Base-by-base conservation (phyloP, 2,329 filamentous ascomycete species). In the Aspergillus carbonarius region DNA sequence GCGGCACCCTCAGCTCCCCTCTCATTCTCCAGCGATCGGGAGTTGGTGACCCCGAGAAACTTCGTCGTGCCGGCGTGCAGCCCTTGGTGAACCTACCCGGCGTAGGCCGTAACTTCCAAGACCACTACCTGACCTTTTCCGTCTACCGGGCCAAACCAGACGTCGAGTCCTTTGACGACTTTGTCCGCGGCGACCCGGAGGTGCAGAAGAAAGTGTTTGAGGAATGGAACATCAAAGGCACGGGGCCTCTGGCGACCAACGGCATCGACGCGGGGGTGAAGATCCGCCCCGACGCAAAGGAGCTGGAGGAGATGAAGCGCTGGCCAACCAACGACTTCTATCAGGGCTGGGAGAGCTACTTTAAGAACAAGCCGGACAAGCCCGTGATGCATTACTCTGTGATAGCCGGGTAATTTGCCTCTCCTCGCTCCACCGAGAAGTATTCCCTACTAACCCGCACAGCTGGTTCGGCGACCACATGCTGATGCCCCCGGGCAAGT, bases 351-450 rank as follows among this genome's bases (percentile, higher is more conserved):
- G 86, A 93, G 67, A 87, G 84, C 55, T 93, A 93, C 78, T 93
- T 93, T 76, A 89, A 91, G 79, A 77, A 93, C 71, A 92, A 92
- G 79, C 89, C 89, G 1, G 89, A 93, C 75, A 93, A 93, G 81
- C 90, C 90, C 0, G 89, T 93, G 44, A 93, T 93, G 90, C 90
- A 93, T 71, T 93, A 93, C 76, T 88, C 83, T 1, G 85, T 92
- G 56, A 92, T 93, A 68, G 79, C 88, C 15, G 88, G 88, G 62
- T 80, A 69, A 66, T 71, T 60, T 5, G 4, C 35, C 17, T 0
- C 3, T 46, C 30, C 27, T 8, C 17, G 40, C 18, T n/a, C 7
- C 8, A 12, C 4, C 17, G 5, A 39, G 2, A 9, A 39, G n/a
- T 32, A 35, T 39, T 60, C 23, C 32, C 20, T 30, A 34, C 64